Evolutionary conservation across 2,329 filamentous ascomycete species (phyloP), one percentile per base, ranked within the genome.

Genomic region (Monilinia fructigena): DNA sequence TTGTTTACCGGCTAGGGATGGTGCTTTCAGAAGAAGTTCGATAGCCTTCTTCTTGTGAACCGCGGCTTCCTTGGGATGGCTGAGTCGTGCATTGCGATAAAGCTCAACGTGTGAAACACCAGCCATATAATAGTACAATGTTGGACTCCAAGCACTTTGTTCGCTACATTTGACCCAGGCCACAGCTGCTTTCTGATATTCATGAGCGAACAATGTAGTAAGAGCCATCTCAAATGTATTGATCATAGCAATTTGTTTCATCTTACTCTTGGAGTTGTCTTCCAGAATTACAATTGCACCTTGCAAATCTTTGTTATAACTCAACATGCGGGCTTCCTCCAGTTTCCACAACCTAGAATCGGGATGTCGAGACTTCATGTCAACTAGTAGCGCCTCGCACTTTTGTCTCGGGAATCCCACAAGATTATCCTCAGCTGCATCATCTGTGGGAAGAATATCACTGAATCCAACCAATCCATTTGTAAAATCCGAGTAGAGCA

Each of bases 81-180:
- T 75, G 4, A 77, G 73, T 62, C 83, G 81, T 55, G 82, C 76
- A 63, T 87, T 81, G 12, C 95, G 87, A 78, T 97, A 98, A 6
- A 92, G 81, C 73, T 95, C 92, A 1, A 98, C 79, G 71, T 96
- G 88, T 0, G 90, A 89, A 16, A 85, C 84, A 10, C 89, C 95
- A 1, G 91, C 90, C 70, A 96, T 90, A 78, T 93, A 98, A 76
- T 92, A 92, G 79, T 99, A 98, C 63, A 98, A 77, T 0, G 89
- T 87, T 63, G 93, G 92, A 66, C 89, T 93, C 95, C 95, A 98
- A 72, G 91, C 91, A 78, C 97, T 97, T 65, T 95, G 83, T 65
- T 91, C 88, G 14, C 91, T 81, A 70, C 91, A 93, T 70, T 85
- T 76, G 52, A 93, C 77, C 77, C 97, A 98, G 0, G 86, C 84